Conservation (phyloP, 352 stramenopile genomes). For the Phytophthora kernoviae region DNA sequence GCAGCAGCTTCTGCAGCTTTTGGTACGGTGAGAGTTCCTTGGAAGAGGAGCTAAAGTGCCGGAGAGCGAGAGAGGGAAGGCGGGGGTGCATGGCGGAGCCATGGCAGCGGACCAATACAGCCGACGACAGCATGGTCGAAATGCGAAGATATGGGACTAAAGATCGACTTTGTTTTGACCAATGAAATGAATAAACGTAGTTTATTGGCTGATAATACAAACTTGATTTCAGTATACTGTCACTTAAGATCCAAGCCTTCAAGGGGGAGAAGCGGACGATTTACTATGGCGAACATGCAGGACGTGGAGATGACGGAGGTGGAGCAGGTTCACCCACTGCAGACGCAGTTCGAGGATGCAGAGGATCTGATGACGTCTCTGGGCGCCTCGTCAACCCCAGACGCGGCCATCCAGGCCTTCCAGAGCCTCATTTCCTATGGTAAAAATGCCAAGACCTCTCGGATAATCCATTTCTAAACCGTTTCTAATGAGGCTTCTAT, state of each 20-base stretch:
- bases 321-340: conserved; percentile 71
- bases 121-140: conserved; percentile 13
- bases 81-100: not conserved
- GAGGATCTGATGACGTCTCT: conserved; percentile 57
- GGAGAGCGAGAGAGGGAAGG: not conserved
- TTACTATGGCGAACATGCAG: conserved; percentile 28
- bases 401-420: conserved; percentile 60
- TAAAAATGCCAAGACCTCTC: conserved; percentile 22
- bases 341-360: conserved; percentile 76
- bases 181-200: too few species aligned
- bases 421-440: conserved; percentile 79
- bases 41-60: conserved; percentile 22
- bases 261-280: conserved; percentile 15
- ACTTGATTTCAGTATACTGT: too few species aligned
- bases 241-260: conserved; percentile 12
- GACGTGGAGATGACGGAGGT: conserved; percentile 81
- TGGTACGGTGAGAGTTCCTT: conserved; percentile 71
- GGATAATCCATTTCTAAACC: not conserved
- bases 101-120: not conserved
- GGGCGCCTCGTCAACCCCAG: conserved; percentile 35
- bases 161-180: too few species aligned
- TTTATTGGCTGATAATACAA: too few species aligned
- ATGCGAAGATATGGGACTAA: not conserved
- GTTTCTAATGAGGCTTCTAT: conserved; percentile 3
- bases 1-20: conserved; percentile 83